Percentiles rank a stretch among this genome's conserved stretches.
These are phyloP conservation scores for Coemansia sp. DNA, from an alignment of 192 early-diverging fungal genomes.

Conservation along the genomic window DNA sequence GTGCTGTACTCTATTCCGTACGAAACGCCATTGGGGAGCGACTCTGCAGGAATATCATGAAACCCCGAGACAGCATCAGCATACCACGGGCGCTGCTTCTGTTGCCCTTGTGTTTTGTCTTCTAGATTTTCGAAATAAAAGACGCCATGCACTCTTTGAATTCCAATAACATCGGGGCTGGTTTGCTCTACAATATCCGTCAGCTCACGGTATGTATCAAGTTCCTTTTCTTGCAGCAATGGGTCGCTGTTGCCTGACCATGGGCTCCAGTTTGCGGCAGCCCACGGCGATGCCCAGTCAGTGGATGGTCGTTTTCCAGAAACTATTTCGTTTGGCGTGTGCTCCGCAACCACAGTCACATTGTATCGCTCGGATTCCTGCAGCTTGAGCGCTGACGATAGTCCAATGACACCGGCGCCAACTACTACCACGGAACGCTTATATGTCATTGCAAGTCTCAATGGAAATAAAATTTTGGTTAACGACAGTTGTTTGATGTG, in stretches of 20 bases:
- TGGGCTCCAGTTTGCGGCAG: constrained; percentile 68
- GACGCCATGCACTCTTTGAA: constrained; percentile 15
- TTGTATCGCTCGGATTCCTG: constrained; percentile 29
- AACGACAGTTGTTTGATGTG: too few relatives aligned
- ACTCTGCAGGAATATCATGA: constrained; percentile 3
- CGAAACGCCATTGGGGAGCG: constrained; percentile 13
- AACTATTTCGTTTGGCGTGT: constrained; percentile 12
- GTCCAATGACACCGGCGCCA: constrained; percentile 63
- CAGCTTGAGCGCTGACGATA: constrained; percentile 56
- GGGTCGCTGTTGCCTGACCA: constrained; percentile 52
- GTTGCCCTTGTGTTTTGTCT: neutral
- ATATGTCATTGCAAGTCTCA: neutral
- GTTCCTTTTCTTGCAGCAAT: constrained; percentile 41
- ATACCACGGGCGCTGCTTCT: constrained; percentile 11
- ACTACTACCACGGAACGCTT: constrained; percentile 44
- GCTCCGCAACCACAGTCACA: constrained; percentile 53
- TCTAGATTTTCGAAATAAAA: constrained; percentile 13
- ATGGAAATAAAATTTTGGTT: too few relatives aligned
- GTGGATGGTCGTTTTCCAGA: constrained; percentile 26
- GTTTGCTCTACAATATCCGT: constrained; percentile 14
- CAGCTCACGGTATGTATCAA: constrained; percentile 27
- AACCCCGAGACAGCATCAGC: constrained; percentile 9
- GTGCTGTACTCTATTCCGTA: constrained; percentile 40
- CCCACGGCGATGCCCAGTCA: constrained; percentile 53
- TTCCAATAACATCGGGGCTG: constrained; percentile 18